These are phyloP conservation scores for Rubia peregrina DNA, from an alignment of 305 asterid genomes.

Conservation along the genomic window DNA sequence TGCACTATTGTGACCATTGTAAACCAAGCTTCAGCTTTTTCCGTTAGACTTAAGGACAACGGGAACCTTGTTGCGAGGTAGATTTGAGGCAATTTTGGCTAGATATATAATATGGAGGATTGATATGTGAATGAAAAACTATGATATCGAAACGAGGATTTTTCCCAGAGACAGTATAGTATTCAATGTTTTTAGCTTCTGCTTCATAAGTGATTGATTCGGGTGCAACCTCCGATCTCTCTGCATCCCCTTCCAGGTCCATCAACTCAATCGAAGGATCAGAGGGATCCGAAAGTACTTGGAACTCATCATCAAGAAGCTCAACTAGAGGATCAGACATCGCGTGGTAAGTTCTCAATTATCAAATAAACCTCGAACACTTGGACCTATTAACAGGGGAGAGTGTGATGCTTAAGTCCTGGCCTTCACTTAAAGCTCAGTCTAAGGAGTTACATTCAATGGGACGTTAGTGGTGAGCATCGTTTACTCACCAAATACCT, in stretches of 20 bases:
- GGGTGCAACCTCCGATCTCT: neutral
- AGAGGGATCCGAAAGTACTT: neutral
- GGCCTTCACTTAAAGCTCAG: too few species aligned
- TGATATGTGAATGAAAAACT: conserved; percentile 22
- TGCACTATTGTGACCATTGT: neutral
- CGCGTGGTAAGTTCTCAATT: neutral
- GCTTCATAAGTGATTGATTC: conserved; percentile 8
- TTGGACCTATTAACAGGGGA: neutral
- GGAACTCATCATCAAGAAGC: neutral
- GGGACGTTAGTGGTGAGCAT: too few species aligned
- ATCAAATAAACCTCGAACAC: neutral
- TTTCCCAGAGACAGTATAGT: conserved; percentile 25
- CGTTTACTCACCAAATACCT: too few species aligned
- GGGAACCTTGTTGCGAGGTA: conserved; percentile 13
- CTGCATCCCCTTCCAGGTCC: neutral
- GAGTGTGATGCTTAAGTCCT: too few species aligned
- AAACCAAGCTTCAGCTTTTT: conserved; percentile 28
- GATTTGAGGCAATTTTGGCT: neutral
- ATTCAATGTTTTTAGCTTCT: conserved; percentile 22
- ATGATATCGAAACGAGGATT: conserved; percentile 27
- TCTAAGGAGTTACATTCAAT: too few species aligned
- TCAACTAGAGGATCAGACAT: neutral
- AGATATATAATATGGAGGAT: conserved; percentile 22
- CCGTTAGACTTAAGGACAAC: conserved; percentile 30
- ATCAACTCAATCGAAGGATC: too few species aligned